These are phyloP conservation scores for Sporodiniella umbellata DNA, from an alignment of 371 early-diverging fungal species.

Conservation along the genomic window DNA sequence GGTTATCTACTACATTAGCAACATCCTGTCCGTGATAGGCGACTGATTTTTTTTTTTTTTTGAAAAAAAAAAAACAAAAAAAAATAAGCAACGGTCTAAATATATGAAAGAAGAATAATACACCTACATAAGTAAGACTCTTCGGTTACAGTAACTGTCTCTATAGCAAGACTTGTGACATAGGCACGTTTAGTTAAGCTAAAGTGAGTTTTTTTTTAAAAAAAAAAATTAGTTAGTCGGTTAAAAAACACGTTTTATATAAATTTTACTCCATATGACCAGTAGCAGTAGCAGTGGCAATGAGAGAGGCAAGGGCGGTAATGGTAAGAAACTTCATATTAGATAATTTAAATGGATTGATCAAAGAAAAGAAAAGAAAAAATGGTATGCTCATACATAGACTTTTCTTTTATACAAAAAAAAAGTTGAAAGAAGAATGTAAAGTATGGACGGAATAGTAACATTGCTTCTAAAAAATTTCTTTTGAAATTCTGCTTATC, in stretches of 20 bases:
- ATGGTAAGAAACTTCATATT: background rate
- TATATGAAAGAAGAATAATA: no score
- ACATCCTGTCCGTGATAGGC: background rate
- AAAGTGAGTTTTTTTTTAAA: background rate
- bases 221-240: no score
- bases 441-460: background rate
- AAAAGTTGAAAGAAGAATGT: background rate
- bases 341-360: background rate
- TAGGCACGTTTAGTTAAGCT: background rate
- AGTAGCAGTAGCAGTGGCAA: background rate
- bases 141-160: background rate
- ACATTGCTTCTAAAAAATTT: no score
- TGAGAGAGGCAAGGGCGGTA: background rate
- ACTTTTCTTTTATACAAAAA: background rate
- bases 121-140: background rate
- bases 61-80: no score
- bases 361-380: background rate
- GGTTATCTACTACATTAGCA: background rate
- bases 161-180: background rate
- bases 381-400: background rate
- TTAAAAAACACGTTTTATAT: no score
- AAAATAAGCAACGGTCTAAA: no score
- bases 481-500: no score
- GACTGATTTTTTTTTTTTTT: background rate
- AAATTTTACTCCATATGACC: background rate